Evolutionary conservation across 805 yeast genomes (phyloP), one percentile per base, ranked within the genome.

Genomic region (Metschnikowia colocasiae): DNA sequence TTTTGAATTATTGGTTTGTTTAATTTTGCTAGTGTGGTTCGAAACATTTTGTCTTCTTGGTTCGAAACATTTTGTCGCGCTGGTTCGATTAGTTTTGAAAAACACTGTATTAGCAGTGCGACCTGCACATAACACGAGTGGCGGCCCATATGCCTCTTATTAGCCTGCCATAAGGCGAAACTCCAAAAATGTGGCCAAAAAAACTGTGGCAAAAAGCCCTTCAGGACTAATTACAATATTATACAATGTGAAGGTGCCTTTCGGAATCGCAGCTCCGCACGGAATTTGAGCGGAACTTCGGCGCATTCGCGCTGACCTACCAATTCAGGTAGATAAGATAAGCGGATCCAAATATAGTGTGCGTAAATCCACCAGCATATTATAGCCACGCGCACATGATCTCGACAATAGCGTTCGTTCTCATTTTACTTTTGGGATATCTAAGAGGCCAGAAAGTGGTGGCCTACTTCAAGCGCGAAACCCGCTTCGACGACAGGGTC

Each of bases 251-350:
- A 8, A 2, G 6, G 5, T 6, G 32, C 16, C 32, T 29, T 13
- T 13, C 20, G 42, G 27, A 27, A 39, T 15, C 23, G 18, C 10
- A 23, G 18, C 25, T 27, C 42, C 25, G 34, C 42, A 10, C 34
- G 34, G 42, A 39, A 20, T 20, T 19, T 29, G 20, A 20, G 23
- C 42, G 42, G 42, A 39, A 39, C 8, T 39, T n/a, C 9, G 20
- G 42, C 42, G 42, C 32, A 6, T 13, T 38, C 25, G 41, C 34
- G n/a, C 34, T 16, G n/a, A 18, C 23, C 25, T 13, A 13, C 42
- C 6, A 15, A 19, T 8, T 16, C 16, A 7, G 20, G n/a, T 23
- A 23, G 42, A 39, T 39, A 29, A 39, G 42, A 20, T 39, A 29
- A 29, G 42, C 33, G 6, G n/a, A 38, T 13, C 20, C 15, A 13